Evolutionary conservation across 2,329 filamentous ascomycete species (phyloP).

Genomic region (Colletotrichum eleusines): DNA sequence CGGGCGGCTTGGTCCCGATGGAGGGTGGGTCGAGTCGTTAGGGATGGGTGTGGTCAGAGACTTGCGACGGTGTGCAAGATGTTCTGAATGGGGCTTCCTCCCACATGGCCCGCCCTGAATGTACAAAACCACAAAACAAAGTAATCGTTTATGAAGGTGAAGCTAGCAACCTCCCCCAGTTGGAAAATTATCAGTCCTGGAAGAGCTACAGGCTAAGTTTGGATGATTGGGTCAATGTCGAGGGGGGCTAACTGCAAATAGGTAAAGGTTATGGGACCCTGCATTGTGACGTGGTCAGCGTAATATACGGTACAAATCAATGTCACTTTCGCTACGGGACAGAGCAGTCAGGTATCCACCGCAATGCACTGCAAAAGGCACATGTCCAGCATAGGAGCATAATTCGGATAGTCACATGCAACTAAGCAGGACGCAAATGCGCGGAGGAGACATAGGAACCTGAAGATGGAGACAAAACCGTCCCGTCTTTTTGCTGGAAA

Average conservation of each 20-base stretch:
- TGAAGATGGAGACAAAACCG: slow-evolving; percentile 8
- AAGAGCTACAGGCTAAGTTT: background rate
- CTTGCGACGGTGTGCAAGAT: slow-evolving; percentile 16
- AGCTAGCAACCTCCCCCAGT: background rate
- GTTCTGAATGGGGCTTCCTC: background rate
- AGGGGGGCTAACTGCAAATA: slow-evolving; percentile 21
- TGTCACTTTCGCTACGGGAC: slow-evolving; percentile 2
- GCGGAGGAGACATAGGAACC: slow-evolving; percentile 4
- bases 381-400: background rate
- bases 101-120: background rate
- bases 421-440: background rate
- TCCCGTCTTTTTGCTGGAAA: slow-evolving; percentile 15
- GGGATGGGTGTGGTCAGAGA: slow-evolving; percentile 19
- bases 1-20: slow-evolving; percentile 12
- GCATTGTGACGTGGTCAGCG: slow-evolving; percentile 21
- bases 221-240: background rate
- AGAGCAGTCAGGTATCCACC: background rate
- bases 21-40: slow-evolving; percentile 22
- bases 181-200: background rate
- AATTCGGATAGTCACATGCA: slow-evolving; percentile 1
- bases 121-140: background rate
- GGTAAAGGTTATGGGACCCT: slow-evolving; percentile 20
- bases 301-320: slow-evolving; percentile 5
- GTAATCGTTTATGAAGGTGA: background rate
- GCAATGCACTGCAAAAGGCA: background rate